Evolutionary conservation across 1,284 basidiomycete genomes (phyloP), one percentile per base, ranked within the genome.

Genomic region (Moesziomyces globuligerus): DNA sequence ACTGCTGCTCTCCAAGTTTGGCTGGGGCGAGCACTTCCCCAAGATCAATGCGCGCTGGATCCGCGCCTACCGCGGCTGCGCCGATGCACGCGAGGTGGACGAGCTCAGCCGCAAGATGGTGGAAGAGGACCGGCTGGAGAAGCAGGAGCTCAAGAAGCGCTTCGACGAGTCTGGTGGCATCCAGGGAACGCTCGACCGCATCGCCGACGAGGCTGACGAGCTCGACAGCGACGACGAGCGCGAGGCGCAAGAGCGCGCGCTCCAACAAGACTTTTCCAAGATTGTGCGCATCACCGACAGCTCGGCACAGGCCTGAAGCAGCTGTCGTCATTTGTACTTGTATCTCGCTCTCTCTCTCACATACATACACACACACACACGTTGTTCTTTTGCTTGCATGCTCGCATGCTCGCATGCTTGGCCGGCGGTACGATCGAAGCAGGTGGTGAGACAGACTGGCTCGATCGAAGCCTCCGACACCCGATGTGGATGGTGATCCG

Each of bases 21-120:
- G 75, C 0, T 80, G 76, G 75, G 78, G 78, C 23, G 67, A 66
- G 34, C 71, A 75, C 32, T 80, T 80, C 43, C 75, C 75, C 3
- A 59, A 59, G 36, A 54, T 80, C 51, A 80, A 80, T 48, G 52
- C 61, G 11, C 49, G 58, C n/a, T 71, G 72, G 51, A 59, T 80
- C 29, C 48, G 64, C 4, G 60, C 62, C 2, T 80, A 80, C 39
- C 50, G 58, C 11, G 47, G 21, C 3, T 80, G 78, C 44, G 53
- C 48, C 10, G 57, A 58, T 45, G 52, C 69, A 1, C 26, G 48
- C 6, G 68, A 80, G 58, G 66, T 78, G 25, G 50, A 61, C 28
- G 46, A 62, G 18, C 48, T 72, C 20, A 67, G 66, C 3, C 70
- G 74, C 13, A 56, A 65, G 37, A 72, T 79, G 55, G 71, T 75